Evolutionary conservation across 352 stramenopile genomes (phyloP).

Genomic region (Pseudoperonospora humuli): DNA sequence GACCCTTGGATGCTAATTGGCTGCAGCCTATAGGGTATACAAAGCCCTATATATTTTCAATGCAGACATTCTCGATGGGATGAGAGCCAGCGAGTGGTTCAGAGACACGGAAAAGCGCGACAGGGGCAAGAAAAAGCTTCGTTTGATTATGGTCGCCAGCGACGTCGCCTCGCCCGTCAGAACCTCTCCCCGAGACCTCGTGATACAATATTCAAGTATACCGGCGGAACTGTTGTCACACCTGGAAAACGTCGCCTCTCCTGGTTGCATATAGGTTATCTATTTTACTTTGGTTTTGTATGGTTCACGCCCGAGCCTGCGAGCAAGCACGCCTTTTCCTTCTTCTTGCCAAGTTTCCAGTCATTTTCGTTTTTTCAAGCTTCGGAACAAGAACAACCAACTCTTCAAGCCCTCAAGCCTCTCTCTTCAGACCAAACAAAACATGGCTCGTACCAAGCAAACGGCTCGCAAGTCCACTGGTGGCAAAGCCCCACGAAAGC

Average conservation of each 20-base stretch:
- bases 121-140: conserved; percentile 14
- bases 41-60: conserved; percentile 15
- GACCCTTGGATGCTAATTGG: conserved; percentile 26
- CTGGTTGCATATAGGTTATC: conserved; percentile 31
- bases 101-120: conserved; percentile 29
- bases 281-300: conserved; percentile 39
- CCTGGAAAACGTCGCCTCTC: conserved; percentile 18
- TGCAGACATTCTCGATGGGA: not conserved
- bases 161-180: conserved; percentile 24
- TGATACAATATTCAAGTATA: conserved; percentile 6
- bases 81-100: conserved; percentile 25
- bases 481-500: conserved; percentile 91
- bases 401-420: not conserved
- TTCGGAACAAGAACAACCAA: conserved; percentile 13
- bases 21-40: conserved; percentile 16
- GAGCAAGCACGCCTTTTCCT: not conserved
- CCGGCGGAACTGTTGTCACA: conserved; percentile 4
- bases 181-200: conserved; percentile 1
- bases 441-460: conserved; percentile 95
- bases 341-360: conserved; percentile 1
- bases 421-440: not conserved
- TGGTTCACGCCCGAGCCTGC: conserved; percentile 5
- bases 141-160: conserved; percentile 4
- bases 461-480: conserved; percentile 94
- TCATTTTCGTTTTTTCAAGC: conserved; percentile 44